Evolutionary conservation across 306 rosid genomes (phyloP).

Genomic region (Cyclanthera cordifolia): DNA sequence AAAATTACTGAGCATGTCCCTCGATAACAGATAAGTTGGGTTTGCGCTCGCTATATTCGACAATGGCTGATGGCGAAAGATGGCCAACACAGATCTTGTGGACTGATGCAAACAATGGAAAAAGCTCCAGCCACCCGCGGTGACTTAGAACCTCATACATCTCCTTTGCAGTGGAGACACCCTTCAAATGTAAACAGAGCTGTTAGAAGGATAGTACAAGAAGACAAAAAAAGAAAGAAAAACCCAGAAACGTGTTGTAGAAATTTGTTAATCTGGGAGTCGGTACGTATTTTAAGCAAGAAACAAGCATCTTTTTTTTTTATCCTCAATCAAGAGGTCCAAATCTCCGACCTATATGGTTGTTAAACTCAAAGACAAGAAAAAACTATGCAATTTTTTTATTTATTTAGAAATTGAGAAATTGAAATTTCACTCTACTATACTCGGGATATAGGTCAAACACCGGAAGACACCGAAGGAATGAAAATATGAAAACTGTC

Average conservation of each 20-base stretch:
- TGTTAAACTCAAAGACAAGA: too few relatives aligned
- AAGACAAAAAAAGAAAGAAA: background rate
- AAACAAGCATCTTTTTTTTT: background rate
- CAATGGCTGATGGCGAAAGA: constrained; percentile 87
- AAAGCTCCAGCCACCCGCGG: constrained; percentile 72
- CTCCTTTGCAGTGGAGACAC: constrained; percentile 81
- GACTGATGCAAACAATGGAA: constrained; percentile 76
- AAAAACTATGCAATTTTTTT: too few relatives aligned
- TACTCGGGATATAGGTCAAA: too few relatives aligned
- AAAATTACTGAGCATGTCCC: constrained; percentile 6
- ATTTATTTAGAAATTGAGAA: too few relatives aligned
- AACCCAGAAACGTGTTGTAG: background rate
- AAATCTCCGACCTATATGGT: background rate
- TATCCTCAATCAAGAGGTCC: background rate
- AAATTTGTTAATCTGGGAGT: constrained; percentile 5
- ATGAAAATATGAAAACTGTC: too few relatives aligned
- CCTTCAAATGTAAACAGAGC: constrained; percentile 31
- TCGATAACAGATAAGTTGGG: constrained; percentile 27
- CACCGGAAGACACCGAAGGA: too few relatives aligned
- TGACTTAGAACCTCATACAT: constrained; percentile 64
- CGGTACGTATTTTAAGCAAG: background rate
- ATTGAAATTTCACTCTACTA: too few relatives aligned
- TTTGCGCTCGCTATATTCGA: constrained; percentile 36
- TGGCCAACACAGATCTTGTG: constrained; percentile 65
- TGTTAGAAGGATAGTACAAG: background rate